phyloP scores from a whole-genome alignment of 768 basidiomycete genomes.

The Boletus rufocinnamomeus region DNA sequence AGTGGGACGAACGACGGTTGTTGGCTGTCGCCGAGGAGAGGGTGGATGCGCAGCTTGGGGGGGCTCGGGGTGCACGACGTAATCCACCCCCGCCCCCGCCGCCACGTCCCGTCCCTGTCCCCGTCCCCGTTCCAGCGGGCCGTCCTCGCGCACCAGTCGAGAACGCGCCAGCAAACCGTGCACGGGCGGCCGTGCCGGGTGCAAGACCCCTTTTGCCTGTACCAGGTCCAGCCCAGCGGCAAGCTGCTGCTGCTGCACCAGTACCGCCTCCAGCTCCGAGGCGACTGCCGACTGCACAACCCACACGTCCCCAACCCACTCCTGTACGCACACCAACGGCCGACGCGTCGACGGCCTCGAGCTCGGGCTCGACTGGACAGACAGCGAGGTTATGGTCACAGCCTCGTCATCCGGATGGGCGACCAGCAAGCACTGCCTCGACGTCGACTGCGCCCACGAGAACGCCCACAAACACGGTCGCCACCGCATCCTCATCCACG shows the following conservation, averaged over 20 bases:
- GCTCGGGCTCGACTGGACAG: not conserved
- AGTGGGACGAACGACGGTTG: slow-evolving; percentile 59
- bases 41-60: slow-evolving; percentile 42
- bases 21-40: slow-evolving; percentile 46
- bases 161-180: not conserved
- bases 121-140: not conserved
- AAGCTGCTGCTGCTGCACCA: not conserved
- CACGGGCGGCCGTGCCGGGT: not conserved
- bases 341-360: not conserved
- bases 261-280: not conserved
- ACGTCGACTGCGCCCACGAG: too few relatives aligned
- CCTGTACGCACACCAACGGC: slow-evolving; percentile 5
- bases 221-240: not conserved
- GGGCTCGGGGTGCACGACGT: slow-evolving; percentile 34
- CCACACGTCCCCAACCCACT: not conserved
- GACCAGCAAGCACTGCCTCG: too few relatives aligned
- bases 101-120: not conserved
- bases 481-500: not conserved
- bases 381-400: not conserved
- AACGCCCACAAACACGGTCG: too few relatives aligned
- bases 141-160: not conserved
- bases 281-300: too few relatives aligned
- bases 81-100: slow-evolving; percentile 28
- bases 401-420: too few relatives aligned
- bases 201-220: not conserved